A percentile compares a stretch with the other conserved stretches of the same genome.
Evolutionary conservation across 345 rosid species (phyloP).

Genomic region (Lepidium africanum): DNA sequence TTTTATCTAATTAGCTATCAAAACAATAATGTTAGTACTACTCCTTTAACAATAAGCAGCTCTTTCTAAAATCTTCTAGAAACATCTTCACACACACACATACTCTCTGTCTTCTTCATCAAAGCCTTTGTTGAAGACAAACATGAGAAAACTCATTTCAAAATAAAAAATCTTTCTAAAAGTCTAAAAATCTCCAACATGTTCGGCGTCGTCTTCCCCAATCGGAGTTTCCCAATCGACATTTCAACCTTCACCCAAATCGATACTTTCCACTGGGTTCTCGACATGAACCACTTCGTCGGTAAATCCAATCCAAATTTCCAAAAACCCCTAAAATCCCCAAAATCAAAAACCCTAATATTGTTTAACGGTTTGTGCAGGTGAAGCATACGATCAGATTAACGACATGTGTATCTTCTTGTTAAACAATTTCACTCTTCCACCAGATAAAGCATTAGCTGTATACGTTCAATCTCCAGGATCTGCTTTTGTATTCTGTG

Average conservation of each 20-base stretch:
- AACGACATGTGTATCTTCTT: conserved; percentile 83
- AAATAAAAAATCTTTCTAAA: not conserved
- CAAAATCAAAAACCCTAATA: not conserved
- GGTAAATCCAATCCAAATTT: conserved; percentile 29
- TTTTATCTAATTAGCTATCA: too few relatives aligned
- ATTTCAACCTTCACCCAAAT: conserved; percentile 84
- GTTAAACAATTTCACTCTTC: conserved; percentile 66
- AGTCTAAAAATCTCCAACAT: conserved; percentile 16
- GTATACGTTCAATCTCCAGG: conserved; percentile 91
- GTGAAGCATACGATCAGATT: conserved; percentile 79
- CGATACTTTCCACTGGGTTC: conserved; percentile 90
- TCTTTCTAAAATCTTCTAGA: not conserved
- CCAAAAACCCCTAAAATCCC: not conserved
- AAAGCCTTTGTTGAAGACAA: not conserved
- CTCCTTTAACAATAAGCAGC: not conserved
- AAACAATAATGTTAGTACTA: too few relatives aligned
- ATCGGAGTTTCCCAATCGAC: conserved; percentile 92
- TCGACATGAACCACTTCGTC: conserved; percentile 95
- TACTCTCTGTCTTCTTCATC: not conserved
- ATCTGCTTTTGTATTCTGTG: conserved; percentile 70
- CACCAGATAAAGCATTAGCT: conserved; percentile 86
- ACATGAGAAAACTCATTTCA: not conserved
- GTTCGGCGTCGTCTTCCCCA: conserved; percentile 97
- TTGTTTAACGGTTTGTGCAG: conserved; percentile 11
- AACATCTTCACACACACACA: not conserved